Evolutionary conservation across 345 rosid species (phyloP).

Genomic region (Hypericum perforatum): DNA sequence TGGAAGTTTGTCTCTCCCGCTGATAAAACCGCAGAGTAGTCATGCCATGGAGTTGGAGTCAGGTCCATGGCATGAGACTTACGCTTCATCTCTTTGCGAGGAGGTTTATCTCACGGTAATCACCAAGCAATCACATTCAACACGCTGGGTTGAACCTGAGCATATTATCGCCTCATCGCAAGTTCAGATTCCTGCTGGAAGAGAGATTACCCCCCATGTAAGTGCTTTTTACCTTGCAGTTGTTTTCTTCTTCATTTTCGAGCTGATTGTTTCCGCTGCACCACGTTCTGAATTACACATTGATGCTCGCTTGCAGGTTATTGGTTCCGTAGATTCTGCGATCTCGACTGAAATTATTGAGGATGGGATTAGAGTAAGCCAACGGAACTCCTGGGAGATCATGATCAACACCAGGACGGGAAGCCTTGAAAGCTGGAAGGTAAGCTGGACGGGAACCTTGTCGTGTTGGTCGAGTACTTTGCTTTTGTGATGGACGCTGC

Average conservation of each 20-base stretch:
- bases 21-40: slow-evolving; percentile 58
- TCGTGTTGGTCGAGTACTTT: neutral
- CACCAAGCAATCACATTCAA: slow-evolving; percentile 45
- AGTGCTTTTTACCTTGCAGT: slow-evolving; percentile 7
- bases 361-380: slow-evolving; percentile 42
- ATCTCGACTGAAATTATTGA: slow-evolving; percentile 43
- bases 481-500: neutral
- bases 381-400: slow-evolving; percentile 60
- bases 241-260: neutral
- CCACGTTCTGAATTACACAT: slow-evolving; percentile 5
- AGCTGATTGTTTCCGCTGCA: no score
- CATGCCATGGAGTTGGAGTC: slow-evolving; percentile 56
- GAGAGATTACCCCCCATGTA: slow-evolving; percentile 57
- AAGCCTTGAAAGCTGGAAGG: slow-evolving; percentile 79
- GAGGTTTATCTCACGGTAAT: slow-evolving; percentile 59
- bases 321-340: slow-evolving; percentile 33
- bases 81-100: slow-evolving; percentile 55
- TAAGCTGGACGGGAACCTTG: slow-evolving; percentile 17
- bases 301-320: slow-evolving; percentile 34
- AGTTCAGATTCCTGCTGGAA: slow-evolving; percentile 57
- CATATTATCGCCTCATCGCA: slow-evolving; percentile 74
- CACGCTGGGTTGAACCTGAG: slow-evolving; percentile 71
- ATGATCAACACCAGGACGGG: slow-evolving; percentile 48
- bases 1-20: slow-evolving; percentile 55
- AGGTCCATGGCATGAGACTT: slow-evolving; percentile 73